phyloP scores from a whole-genome alignment of 2,329 filamentous ascomycete genomes.

The Madurella mycetomatis region DNA sequence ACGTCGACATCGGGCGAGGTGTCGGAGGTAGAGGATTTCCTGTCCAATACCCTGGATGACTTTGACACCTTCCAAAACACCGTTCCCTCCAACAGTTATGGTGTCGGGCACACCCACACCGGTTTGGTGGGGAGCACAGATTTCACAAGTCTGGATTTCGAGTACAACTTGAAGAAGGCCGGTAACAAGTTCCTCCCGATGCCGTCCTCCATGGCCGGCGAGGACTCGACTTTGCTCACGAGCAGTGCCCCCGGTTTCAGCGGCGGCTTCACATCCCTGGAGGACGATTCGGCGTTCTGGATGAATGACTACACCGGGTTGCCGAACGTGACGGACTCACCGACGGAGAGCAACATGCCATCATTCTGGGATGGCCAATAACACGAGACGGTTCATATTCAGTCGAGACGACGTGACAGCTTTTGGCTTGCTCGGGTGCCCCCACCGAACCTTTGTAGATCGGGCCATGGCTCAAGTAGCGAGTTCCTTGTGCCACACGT shows the following conservation, averaged over 20 bases:
- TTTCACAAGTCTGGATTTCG: slow-evolving; percentile 49
- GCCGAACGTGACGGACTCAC: slow-evolving; percentile 31
- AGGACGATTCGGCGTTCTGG: slow-evolving; percentile 49
- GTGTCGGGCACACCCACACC: slow-evolving; percentile 43
- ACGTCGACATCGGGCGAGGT: slow-evolving; percentile 65
- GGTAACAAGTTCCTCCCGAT: slow-evolving; percentile 43
- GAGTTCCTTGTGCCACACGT: slow-evolving; percentile 5
- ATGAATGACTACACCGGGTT: slow-evolving; percentile 42
- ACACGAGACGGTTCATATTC: slow-evolving; percentile 8
- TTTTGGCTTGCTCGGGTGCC: slow-evolving; percentile 22
- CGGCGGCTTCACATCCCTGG: slow-evolving; percentile 28
- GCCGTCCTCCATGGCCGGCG: slow-evolving; percentile 36
- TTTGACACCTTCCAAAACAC: slow-evolving; percentile 42
- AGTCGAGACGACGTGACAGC: slow-evolving; percentile 13
- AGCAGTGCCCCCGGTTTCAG: slow-evolving; percentile 19
- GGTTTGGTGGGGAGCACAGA: slow-evolving; percentile 41
- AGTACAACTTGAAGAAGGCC: slow-evolving; percentile 45
- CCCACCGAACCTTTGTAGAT: neutral
- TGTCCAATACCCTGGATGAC: slow-evolving; percentile 38
- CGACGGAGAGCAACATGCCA: slow-evolving; percentile 28
- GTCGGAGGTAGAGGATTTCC: slow-evolving; percentile 60
- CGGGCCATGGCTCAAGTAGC: slow-evolving; percentile 12
- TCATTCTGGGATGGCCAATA: slow-evolving; percentile 28
- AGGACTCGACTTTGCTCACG: slow-evolving; percentile 43
- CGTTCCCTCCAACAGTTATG: slow-evolving; percentile 43